Conservation (phyloP, 1,284 basidiomycete genomes). For the Ustilago sp. region DNA sequence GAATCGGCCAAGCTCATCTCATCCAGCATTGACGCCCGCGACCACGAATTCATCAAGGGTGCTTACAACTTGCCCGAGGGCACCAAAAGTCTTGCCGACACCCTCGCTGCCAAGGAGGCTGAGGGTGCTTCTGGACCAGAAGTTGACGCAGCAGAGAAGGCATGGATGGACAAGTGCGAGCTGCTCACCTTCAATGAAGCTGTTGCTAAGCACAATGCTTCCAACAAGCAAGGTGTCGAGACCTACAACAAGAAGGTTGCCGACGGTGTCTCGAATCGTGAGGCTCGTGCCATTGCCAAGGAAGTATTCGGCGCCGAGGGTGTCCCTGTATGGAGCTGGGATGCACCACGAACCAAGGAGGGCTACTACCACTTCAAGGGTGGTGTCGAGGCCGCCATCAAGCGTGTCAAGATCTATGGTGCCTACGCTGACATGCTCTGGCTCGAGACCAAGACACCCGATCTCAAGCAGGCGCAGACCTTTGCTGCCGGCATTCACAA, state of each 20-base stretch:
- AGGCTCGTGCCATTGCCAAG: constrained; percentile 79
- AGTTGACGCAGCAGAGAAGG: constrained; percentile 65
- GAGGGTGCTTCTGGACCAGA: constrained; percentile 57
- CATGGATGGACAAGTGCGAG: constrained; percentile 67
- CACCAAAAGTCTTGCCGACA: constrained; percentile 62
- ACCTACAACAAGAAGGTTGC: constrained; percentile 74
- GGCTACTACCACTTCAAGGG: constrained; percentile 90
- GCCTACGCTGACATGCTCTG: constrained; percentile 70
- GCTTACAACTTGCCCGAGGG: constrained; percentile 64
- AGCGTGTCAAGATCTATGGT: constrained; percentile 82
- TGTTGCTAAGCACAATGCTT: constrained; percentile 72
- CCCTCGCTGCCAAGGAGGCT: constrained; percentile 60
- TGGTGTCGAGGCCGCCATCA: constrained; percentile 86
- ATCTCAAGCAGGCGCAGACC: constrained; percentile 81
- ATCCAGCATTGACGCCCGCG: constrained; percentile 82
- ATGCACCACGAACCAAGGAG: constrained; percentile 89
- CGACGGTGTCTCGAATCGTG: constrained; percentile 78
- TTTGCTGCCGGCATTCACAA: constrained; percentile 83
- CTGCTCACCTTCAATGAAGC: constrained; percentile 84
- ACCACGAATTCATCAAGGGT: constrained; percentile 72
- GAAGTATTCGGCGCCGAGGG: constrained; percentile 77
- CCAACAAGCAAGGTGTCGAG: constrained; percentile 71
- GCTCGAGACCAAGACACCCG: constrained; percentile 87
- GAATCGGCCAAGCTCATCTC: constrained; percentile 89
- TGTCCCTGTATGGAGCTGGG: constrained; percentile 85